A percentile compares a stretch with the other conserved stretches of the same genome.
Conservation (phyloP, 257 asterid genomes). For the Jacaranda mimosifolia region DNA sequence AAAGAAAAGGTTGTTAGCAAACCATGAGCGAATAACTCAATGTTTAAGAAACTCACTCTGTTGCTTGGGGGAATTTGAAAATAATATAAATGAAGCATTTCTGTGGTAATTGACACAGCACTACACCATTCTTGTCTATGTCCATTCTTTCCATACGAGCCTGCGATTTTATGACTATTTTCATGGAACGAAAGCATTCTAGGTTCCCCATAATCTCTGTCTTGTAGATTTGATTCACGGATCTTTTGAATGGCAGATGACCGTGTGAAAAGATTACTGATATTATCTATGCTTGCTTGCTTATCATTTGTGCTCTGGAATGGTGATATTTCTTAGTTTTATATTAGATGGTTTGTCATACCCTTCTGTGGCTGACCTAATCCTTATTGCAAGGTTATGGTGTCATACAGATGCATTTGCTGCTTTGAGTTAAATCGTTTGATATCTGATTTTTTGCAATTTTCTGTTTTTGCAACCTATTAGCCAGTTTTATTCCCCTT, state of each 20-base stretch:
- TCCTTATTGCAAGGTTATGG: not conserved
- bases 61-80: not conserved
- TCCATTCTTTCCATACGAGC: not conserved
- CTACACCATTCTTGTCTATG: not conserved
- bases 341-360: not conserved
- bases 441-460: not conserved
- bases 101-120: not conserved
- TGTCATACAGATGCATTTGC: not conserved
- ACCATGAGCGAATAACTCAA: not conserved
- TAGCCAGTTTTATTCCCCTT: constrained; percentile 1
- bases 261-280: not conserved
- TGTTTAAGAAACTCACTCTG: not conserved
- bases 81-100: not conserved
- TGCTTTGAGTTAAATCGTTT: no score
- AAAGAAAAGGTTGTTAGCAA: constrained; percentile 10
- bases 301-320: not conserved
- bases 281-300: not conserved
- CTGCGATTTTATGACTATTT: constrained; percentile 2
- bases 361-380: constrained; percentile 8
- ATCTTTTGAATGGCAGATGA: not conserved
- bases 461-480: not conserved
- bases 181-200: not conserved
- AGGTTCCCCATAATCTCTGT: not conserved
- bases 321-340: constrained; percentile 15
- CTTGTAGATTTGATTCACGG: not conserved